Evolutionary conservation across 148 eudicot species (phyloP), one percentile per base, ranked within the genome.

Genomic region (Vaccinium vitisidaea): DNA sequence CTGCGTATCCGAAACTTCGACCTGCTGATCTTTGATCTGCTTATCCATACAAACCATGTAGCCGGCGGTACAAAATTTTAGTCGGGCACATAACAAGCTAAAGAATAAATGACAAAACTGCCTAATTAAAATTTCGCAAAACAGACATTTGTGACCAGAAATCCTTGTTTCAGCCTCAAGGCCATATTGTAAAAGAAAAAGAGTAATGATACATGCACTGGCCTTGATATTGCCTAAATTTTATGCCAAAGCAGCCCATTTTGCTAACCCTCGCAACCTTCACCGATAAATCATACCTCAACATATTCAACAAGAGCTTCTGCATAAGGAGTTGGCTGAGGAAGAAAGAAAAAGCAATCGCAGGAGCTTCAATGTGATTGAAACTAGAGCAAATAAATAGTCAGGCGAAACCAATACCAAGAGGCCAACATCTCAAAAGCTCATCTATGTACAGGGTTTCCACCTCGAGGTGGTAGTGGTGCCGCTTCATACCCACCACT

Each of bases 371-470:
- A 69, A 25, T 69, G 43, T 50, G n/a, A 63, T 81, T 12, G 74
- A 81, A 81, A 46, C 75, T 65, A 63, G 2, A 23, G 30, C 55
- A 73, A 71, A 49, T 75, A 71, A 69, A 32, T 69, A 8, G 23
- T 69, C 77, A 18, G n/a, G 15, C n/a, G 43, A 52, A 18, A 18
- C 49, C 65, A 30, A 82, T 5, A 18, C 9, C 8, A 6, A 48
- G 11, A 59, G 36, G 50, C 19, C 82, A 48, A 27, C 10, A 55
- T 73, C 58, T 50, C 81, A 56, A 79, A 14, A 15, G 70, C 61
- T 90, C 86, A 94, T 87, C 95, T 85, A 43, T 88, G 94, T 75
- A 58, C 78, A 25, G 93, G 82, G 69, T 92, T 90, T 71, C 85
- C 90, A 12, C 92, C 93, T 32, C 82, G 87, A 32, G 83, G 79